phyloP scores from a whole-genome alignment of 169 alveolate species.

The Babesia ovata region DNA sequence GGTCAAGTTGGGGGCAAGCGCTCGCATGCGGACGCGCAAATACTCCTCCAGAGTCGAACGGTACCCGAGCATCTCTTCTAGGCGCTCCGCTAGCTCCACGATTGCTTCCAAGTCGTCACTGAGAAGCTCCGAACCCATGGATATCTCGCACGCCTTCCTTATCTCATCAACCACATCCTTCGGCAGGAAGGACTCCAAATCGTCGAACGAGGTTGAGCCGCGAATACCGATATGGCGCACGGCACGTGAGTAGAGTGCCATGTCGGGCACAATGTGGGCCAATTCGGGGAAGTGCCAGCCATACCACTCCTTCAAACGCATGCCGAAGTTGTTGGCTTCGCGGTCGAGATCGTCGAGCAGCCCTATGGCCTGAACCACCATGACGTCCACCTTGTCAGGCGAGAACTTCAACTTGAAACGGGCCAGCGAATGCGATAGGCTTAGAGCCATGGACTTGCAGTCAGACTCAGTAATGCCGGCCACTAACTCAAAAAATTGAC shows the following conservation, averaged over 20 bases:
- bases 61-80: conserved; percentile 94
- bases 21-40: conserved; percentile 96
- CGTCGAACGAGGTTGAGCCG: conserved; percentile 79
- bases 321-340: conserved; percentile 97
- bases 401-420: conserved; percentile 97
- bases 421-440: conserved; percentile 89
- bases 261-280: conserved; percentile 93
- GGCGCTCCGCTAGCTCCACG: conserved; percentile 92
- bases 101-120: conserved; percentile 94
- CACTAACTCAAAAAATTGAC: conserved; percentile 81
- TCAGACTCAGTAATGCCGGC: conserved; percentile 86
- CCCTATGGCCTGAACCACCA: conserved; percentile 99
- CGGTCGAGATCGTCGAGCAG: conserved; percentile 96
- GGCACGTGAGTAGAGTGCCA: conserved; percentile 89
- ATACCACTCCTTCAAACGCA: conserved; percentile 98
- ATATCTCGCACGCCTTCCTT: conserved; percentile 97
- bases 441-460: conserved; percentile 84
- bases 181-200: conserved; percentile 84
- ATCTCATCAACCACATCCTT: conserved; percentile 95
- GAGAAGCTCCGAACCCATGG: conserved; percentile 99
- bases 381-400: conserved; percentile 98
- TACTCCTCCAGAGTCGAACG: conserved; percentile 92
- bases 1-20: conserved; percentile 99
- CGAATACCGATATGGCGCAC: conserved; percentile 89
- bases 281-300: conserved; percentile 99